Percentiles rank a stretch among this genome's conserved stretches.
Conservation (phyloP, 768 basidiomycete species). For the Boletus reticuloceps region DNA sequence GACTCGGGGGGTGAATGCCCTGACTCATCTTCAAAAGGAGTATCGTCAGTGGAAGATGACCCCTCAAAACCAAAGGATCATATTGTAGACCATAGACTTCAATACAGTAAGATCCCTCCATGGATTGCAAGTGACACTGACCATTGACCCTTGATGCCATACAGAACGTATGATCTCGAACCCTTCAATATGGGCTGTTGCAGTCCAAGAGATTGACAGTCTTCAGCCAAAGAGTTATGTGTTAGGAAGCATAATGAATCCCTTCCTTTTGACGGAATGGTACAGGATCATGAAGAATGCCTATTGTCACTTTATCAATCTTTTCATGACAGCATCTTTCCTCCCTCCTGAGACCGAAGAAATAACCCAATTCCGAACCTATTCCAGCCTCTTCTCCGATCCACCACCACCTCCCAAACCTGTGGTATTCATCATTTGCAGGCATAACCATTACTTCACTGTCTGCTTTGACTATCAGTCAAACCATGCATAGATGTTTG, state of each 20-base stretch:
- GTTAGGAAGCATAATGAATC: constrained; percentile 1
- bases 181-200: constrained; percentile 8
- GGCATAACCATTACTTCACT: constrained; percentile 5
- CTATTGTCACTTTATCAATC: not conserved
- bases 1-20: no score
- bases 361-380: not conserved
- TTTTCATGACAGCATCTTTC: not conserved
- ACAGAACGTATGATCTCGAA: not conserved
- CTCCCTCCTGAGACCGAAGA: not conserved
- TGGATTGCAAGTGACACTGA: fast-evolving
- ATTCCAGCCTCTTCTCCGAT: not conserved
- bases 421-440: constrained; percentile 2
- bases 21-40: no score
- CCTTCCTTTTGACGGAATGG: not conserved
- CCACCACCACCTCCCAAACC: not conserved
- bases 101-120: not conserved
- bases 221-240: constrained; percentile 1
- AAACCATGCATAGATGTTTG: constrained; percentile 5
- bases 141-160: no score
- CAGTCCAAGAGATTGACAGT: not conserved
- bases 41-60: no score
- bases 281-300: not conserved
- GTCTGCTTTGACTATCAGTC: constrained; percentile 2
- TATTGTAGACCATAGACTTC: not conserved
- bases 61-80: not conserved